Conservation (phyloP, 345 rosid species). For the Citrus maxima region DNA sequence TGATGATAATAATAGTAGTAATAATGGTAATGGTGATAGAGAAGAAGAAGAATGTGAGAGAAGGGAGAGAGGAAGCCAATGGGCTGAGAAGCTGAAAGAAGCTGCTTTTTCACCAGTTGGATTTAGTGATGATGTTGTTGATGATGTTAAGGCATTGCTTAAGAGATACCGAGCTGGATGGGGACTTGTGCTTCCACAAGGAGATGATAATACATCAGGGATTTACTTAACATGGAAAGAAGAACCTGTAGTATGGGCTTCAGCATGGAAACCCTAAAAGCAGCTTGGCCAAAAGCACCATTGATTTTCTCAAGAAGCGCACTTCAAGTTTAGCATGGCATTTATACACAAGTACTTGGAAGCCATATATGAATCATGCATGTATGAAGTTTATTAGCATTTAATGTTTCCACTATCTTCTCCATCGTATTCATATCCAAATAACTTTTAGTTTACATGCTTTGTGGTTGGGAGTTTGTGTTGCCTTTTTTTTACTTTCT, state of each 20-base stretch:
- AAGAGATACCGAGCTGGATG: constrained; percentile 63
- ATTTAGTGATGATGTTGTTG: constrained; percentile 66
- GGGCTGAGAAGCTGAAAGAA: constrained; percentile 44
- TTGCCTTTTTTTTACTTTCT: constrained; percentile 10
- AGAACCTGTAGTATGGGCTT: constrained; percentile 67
- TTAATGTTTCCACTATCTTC: neutral
- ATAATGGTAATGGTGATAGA: neutral
- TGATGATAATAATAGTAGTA: neutral
- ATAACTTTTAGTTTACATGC: constrained; percentile 3
- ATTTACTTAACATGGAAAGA: constrained; percentile 71
- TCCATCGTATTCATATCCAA: neutral
- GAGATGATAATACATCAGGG: constrained; percentile 33
- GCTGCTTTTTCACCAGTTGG: constrained; percentile 32
- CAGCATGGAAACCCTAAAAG: constrained; percentile 76
- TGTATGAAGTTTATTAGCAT: constrained; percentile 6
- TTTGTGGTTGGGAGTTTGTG: constrained; percentile 59
- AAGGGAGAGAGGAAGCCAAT: constrained; percentile 61
- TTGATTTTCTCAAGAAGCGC: neutral
- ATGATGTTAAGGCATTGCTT: constrained; percentile 70
- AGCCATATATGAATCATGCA: neutral
- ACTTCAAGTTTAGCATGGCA: constrained; percentile 3
- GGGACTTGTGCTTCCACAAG: constrained; percentile 41
- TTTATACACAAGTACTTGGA: constrained; percentile 12
- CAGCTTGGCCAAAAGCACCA: constrained; percentile 2
- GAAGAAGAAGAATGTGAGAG: constrained; percentile 43